These are phyloP conservation scores for Starmerella geochares DNA, from an alignment of 805 yeast species.

Conservation along the genomic window DNA sequence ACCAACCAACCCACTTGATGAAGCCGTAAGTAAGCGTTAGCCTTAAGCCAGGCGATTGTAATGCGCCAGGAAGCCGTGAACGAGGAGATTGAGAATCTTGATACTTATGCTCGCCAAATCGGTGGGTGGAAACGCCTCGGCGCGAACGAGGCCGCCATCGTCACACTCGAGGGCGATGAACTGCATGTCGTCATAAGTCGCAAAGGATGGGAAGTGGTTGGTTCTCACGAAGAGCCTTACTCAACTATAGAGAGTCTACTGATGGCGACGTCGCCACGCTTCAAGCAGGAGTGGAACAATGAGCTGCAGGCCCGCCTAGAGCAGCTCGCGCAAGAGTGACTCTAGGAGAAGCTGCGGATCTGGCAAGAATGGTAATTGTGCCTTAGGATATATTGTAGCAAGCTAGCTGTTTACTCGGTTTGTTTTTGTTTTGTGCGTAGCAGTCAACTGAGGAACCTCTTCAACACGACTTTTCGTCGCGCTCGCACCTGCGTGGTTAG, in stretches of 20 bases:
- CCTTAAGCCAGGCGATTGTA: neutral
- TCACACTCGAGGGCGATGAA: conserved; percentile 20
- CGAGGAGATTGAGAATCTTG: conserved; percentile 17
- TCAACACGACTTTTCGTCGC: no score
- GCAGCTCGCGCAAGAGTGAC: neutral
- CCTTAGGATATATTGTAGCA: no score
- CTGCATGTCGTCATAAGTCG: conserved; percentile 11
- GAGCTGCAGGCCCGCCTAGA: conserved; percentile 12
- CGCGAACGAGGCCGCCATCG: conserved; percentile 4
- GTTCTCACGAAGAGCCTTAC: conserved; percentile 13
- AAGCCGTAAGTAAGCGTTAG: neutral
- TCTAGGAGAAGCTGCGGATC: no score
- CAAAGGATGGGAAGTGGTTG: conserved; percentile 21
- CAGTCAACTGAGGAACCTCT: no score
- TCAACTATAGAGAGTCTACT: conserved; percentile 31
- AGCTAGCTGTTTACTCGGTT: no score
- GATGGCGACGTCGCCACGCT: conserved; percentile 26
- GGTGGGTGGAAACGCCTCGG: conserved; percentile 6
- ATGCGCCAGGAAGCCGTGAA: conserved; percentile 15
- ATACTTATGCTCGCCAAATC: conserved; percentile 6
- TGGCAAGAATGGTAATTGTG: no score
- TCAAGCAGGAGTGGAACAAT: conserved; percentile 22
- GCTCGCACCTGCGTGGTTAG: neutral
- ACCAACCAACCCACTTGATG: no score
- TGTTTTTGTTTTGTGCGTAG: no score